Base-by-base conservation (phyloP, 2,329 filamentous ascomycete genomes). In the Diaporthe citrichinensis region DNA sequence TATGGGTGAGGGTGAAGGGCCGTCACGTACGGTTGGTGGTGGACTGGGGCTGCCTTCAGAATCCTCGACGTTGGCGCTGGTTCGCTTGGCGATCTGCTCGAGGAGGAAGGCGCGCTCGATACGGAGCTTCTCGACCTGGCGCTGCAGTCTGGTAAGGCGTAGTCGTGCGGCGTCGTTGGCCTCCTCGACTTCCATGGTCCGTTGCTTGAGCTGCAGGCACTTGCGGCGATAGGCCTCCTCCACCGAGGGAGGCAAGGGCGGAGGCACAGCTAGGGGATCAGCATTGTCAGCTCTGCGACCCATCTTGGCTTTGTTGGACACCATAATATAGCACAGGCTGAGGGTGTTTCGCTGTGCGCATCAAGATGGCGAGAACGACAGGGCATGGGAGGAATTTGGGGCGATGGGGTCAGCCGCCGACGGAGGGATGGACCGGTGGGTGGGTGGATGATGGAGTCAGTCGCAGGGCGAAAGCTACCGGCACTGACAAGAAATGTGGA, bases 201-300 rank as follows among this genome's bases (percentile, higher is more conserved):
- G 94, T 80, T 95, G 94, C 86, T 97, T 97, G 31, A 99, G 91
- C 80, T 97, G 94, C 82, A 98, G 95, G 84, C 96, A 98, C 91
- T 99, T 98, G 78, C 95, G 92, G 81, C 97, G 95, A 86, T 98
- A 99, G 69, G 96, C 96, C 83, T 96, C 94, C 85, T 99, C 96
- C 78, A 98, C 95, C 23, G 95, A 98, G 23, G 97, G 96, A 28
- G 96, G 95, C 5, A 94, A 88, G 55, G 91, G 85, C 23, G 91
- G 90, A 41, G 91, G 91, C 73, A 90, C 87, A 77, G 86, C 83
- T 81, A 61, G 41, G 77, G 78, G 75, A 75, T 74, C 68, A 77
- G 79, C 74, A 73, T 79, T 77, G 81, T 87, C 82, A 85, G 83
- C 81, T 80, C 84, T 82, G 73, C 82, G 75, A 59, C 73, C 74